Base-by-base conservation (phyloP, 352 stramenopile species). In the Phytopythium delawarense region DNA sequence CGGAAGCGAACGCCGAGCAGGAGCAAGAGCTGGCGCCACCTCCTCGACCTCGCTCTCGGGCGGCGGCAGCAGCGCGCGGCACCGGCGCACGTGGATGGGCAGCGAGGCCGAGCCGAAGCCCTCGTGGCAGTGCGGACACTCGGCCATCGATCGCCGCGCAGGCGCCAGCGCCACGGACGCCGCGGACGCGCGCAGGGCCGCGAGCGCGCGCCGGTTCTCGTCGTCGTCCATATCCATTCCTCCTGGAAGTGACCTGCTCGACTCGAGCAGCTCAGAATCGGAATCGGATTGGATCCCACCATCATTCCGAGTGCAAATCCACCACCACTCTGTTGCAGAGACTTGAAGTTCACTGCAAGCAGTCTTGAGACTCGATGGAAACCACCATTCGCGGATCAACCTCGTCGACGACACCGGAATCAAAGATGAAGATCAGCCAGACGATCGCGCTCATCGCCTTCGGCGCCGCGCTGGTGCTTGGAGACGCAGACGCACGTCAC, bases 41-140 rank as follows among this genome's bases (percentile, higher is more conserved):
- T 48, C 70, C 11, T 63, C 61, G 7, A 59, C 39, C 25, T 75
- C 71, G 13, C 72, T 59, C 44, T 78, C 70, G 0, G 57, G 65
- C 23, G 70, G 56, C 25, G 70, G 62, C 12, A 76, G 62, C 50
- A 83, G 62, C 15, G 78, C 70, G 20, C 82, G 82, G 57, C 82
- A 92, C 16, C 80, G 78, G 20, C 70, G 67, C 9, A 86, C 56
- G 56, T 92, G 82, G 66, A 92, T 92, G 34, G 71, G 30, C 39
- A 92, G 63, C 16, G 82, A 92, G 20, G 78, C 75, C 21, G 71
- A 77, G 5, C 82, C 74, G 30, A 89, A 90, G 8, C 69, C 79
- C 55, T 83, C 59, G 46, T 61, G 67, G 58, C 82, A 92, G 50
- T 88, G 75, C 16, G 82, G 80, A 69, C 82, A 92, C 20, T 37